Conservation (phyloP, 192 early-diverging fungal genomes). For the Entrophospora sp. region DNA sequence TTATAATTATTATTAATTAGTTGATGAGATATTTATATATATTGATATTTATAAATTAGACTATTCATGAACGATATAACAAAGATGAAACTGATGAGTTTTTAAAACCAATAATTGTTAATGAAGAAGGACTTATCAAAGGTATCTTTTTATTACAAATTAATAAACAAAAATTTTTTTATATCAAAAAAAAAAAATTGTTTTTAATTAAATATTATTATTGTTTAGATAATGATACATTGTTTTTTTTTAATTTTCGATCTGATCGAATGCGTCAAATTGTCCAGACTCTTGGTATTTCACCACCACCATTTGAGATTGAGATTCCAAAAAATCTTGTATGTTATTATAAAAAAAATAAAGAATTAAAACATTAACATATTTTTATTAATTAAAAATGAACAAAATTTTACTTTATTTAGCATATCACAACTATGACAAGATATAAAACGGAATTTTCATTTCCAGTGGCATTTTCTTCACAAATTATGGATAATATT, state of each 20-base stretch:
- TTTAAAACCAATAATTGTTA: slow-evolving; percentile 94
- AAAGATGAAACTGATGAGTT: slow-evolving; percentile 98
- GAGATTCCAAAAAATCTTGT: slow-evolving; percentile 69
- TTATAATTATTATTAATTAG: neutral
- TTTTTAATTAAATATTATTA: neutral
- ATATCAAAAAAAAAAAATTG: too few relatives aligned
- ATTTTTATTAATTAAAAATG: too few relatives aligned
- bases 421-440: slow-evolving; percentile 88
- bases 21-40: neutral
- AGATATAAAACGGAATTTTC: slow-evolving; percentile 97
- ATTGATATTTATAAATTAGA: slow-evolving; percentile 19
- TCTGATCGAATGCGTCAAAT: slow-evolving; percentile 98
- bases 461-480: slow-evolving; percentile 92
- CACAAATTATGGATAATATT: slow-evolving; percentile 96
- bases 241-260: slow-evolving; percentile 99
- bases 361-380: too few relatives aligned
- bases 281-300: slow-evolving; percentile 73
- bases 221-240: slow-evolving; percentile 66
- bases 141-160: slow-evolving; percentile 8
- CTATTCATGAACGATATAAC: slow-evolving; percentile 80
- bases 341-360: slow-evolving; percentile 23
- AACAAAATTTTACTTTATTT: slow-evolving; percentile 24
- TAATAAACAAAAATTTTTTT: too few relatives aligned
- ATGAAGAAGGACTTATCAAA: slow-evolving; percentile 65
- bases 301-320: slow-evolving; percentile 77